These are phyloP conservation scores for Glycine latifolia DNA, from an alignment of 306 rosid genomes.

Conservation along the genomic window DNA sequence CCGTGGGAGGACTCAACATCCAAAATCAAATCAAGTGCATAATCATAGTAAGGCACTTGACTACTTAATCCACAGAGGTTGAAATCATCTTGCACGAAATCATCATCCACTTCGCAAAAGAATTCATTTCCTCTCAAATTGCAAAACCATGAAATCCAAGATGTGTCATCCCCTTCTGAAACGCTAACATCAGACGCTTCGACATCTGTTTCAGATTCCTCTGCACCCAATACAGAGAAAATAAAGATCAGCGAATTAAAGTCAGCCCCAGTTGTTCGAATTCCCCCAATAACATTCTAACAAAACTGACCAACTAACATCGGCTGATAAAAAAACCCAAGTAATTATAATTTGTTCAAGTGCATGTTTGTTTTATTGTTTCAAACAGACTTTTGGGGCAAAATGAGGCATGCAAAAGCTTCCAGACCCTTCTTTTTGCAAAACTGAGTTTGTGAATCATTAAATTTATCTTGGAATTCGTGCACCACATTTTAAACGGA, in stretches of 20 bases:
- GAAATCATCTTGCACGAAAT: constrained; percentile 87
- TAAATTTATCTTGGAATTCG: neutral
- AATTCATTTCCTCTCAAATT: constrained; percentile 87
- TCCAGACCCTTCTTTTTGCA: too few relatives aligned
- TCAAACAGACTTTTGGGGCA: too few relatives aligned
- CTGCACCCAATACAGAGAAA: constrained; percentile 45
- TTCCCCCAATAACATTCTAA: neutral
- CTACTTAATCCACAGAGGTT: constrained; percentile 86
- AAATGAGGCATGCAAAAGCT: too few relatives aligned
- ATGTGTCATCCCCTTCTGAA: constrained; percentile 82
- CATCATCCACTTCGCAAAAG: constrained; percentile 85
- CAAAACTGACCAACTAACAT: too few relatives aligned
- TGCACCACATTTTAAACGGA: too few relatives aligned
- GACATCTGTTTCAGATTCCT: constrained; percentile 82
- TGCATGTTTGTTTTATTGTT: too few relatives aligned
- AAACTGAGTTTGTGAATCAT: too few relatives aligned
- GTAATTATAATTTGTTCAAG: too few relatives aligned
- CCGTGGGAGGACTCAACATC: constrained; percentile 86
- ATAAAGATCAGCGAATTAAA: constrained; percentile 6
- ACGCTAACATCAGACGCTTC: constrained; percentile 87
- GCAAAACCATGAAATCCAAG: constrained; percentile 94
- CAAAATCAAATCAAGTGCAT: constrained; percentile 85
- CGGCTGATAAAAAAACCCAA: too few relatives aligned
- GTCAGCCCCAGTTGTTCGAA: too few relatives aligned
- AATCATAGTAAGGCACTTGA: constrained; percentile 87